phyloP scores from a whole-genome alignment of 2,329 filamentous ascomycete species.

The Talaromyces sp. region DNA sequence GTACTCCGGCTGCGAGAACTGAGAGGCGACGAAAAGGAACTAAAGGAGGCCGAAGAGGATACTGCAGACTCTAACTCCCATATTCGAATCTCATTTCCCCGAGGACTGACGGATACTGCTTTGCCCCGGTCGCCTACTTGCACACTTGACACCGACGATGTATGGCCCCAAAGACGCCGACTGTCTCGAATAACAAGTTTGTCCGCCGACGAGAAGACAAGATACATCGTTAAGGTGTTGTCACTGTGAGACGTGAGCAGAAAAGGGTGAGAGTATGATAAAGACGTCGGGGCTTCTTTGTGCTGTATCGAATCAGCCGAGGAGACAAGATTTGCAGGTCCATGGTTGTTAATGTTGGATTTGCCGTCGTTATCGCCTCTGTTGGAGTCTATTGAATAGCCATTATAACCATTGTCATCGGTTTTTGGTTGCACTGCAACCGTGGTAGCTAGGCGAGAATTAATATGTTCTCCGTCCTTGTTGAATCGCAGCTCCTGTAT shows the following conservation, averaged over 20 bases:
- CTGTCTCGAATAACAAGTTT: slow-evolving; percentile 65
- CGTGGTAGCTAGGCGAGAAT: slow-evolving; percentile 37
- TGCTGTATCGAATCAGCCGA: slow-evolving; percentile 29
- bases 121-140: slow-evolving; percentile 80
- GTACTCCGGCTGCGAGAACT: slow-evolving; percentile 39
- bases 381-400: slow-evolving; percentile 17
- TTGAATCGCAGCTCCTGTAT: slow-evolving; percentile 82
- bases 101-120: slow-evolving; percentile 78
- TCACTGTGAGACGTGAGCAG: slow-evolving; percentile 77
- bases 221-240: slow-evolving; percentile 78
- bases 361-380: too few relatives aligned
- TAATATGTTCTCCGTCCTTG: slow-evolving; percentile 39
- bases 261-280: slow-evolving; percentile 77
- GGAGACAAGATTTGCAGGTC: neutral
- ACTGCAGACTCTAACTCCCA: slow-evolving; percentile 82
- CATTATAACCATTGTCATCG: slow-evolving; percentile 13
- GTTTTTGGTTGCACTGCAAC: slow-evolving; percentile 30
- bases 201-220: slow-evolving; percentile 68
- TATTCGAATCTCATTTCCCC: slow-evolving; percentile 73
- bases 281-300: slow-evolving; percentile 52
- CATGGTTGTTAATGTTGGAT: slow-evolving; percentile 4
- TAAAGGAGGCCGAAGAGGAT: slow-evolving; percentile 18
- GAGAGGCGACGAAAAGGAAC: slow-evolving; percentile 22
- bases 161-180: slow-evolving; percentile 82
- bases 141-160: slow-evolving; percentile 78